phyloP scores from a whole-genome alignment of 2,329 filamentous ascomycete genomes.

The Scedosporium aurantiacum region DNA sequence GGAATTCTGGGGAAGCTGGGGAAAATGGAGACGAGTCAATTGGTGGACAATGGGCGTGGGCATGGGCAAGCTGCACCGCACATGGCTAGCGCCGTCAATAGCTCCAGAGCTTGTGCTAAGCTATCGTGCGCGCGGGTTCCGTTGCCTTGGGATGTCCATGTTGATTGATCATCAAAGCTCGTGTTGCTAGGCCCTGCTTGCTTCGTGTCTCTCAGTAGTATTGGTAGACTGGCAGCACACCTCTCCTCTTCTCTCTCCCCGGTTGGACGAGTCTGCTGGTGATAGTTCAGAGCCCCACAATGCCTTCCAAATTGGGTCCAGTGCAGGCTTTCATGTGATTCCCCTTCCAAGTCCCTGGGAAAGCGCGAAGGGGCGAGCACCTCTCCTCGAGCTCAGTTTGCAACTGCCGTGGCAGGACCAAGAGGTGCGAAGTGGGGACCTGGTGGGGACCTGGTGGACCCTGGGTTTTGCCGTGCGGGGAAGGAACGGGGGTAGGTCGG shows the following conservation, averaged over 20 bases:
- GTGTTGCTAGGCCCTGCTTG: too few relatives aligned
- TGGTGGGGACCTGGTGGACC: neutral
- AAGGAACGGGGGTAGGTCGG: neutral
- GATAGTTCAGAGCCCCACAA: neutral
- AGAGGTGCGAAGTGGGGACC: neutral
- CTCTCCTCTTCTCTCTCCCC: neutral
- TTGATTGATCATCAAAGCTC: too few relatives aligned
- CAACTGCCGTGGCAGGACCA: neutral
- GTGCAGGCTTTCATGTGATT: neutral
- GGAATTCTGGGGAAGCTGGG: neutral
- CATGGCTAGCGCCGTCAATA: too few relatives aligned
- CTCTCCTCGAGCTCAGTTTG: neutral
- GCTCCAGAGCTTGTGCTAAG: too few relatives aligned
- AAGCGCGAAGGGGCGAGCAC: neutral
- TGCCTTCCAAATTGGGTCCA: neutral
- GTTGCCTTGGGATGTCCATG: too few relatives aligned
- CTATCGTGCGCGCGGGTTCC: too few relatives aligned
- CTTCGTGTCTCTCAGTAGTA: too few relatives aligned
- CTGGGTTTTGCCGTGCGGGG: neutral
- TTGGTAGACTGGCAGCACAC: neutral
- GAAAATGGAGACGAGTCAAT: neutral
- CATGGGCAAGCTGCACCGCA: neutral
- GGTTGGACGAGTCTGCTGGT: too few relatives aligned
- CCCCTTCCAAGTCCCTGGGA: neutral
- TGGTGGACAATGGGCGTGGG: neutral